These are phyloP conservation scores for Rubroshorea leprosula DNA, from an alignment of 345 rosid genomes.

Conservation along the genomic window DNA sequence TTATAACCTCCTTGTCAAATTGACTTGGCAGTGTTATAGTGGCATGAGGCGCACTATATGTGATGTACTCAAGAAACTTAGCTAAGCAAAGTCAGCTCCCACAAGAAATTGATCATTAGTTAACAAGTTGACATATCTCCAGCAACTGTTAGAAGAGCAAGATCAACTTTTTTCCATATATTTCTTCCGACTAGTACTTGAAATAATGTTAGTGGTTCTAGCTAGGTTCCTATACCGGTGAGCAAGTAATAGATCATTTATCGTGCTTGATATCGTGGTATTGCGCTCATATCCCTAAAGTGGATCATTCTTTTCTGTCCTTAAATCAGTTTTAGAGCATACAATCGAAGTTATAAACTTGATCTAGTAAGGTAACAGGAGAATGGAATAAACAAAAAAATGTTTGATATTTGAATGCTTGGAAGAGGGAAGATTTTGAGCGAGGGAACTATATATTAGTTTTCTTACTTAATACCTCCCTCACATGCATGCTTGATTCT, in stretches of 20 bases:
- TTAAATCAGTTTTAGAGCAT: too few species aligned
- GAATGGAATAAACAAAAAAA: too few species aligned
- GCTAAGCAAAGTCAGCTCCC: background rate
- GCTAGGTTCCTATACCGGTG: background rate
- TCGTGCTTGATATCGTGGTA: background rate
- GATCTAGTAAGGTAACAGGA: too few species aligned
- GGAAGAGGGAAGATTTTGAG: too few species aligned
- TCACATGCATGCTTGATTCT: too few species aligned
- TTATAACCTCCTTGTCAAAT: slow-evolving; percentile 9
- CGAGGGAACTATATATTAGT: too few species aligned
- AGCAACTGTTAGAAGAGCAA: slow-evolving; percentile 1
- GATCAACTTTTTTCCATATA: background rate
- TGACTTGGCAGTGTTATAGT: slow-evolving; percentile 6
- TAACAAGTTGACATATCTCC: background rate
- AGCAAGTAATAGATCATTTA: background rate
- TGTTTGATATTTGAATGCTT: too few species aligned
- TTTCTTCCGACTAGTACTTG: background rate
- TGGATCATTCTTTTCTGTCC: too few species aligned
- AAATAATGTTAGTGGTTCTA: slow-evolving; percentile 8
- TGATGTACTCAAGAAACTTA: background rate
- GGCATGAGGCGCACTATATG: slow-evolving; percentile 8
- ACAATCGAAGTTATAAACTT: background rate
- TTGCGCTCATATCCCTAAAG: background rate
- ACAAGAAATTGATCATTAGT: background rate
- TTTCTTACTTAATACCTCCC: too few species aligned